Evolutionary conservation across 2,329 filamentous ascomycete species (phyloP).

Genomic region (Colletotrichum cereale): DNA sequence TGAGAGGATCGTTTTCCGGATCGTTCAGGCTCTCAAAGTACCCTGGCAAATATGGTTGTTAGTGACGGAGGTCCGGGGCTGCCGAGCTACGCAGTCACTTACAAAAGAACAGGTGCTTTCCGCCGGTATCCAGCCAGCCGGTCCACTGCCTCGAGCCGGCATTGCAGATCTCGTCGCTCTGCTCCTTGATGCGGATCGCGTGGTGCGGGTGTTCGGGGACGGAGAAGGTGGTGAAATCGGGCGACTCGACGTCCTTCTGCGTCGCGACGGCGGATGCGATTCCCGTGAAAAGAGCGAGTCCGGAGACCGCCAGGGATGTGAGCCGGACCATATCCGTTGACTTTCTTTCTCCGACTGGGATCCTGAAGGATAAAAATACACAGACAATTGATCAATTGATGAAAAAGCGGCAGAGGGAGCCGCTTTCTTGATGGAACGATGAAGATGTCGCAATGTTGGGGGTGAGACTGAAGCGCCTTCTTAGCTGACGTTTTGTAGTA

Average conservation of each 20-base stretch:
- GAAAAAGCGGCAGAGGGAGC: neutral
- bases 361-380: neutral
- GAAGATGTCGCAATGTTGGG: neutral
- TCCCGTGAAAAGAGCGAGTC: constrained; percentile 21
- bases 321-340: constrained; percentile 14
- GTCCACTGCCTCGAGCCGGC: constrained; percentile 47
- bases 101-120: constrained; percentile 43
- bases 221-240: constrained; percentile 29
- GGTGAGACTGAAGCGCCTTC: neutral
- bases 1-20: constrained; percentile 53
- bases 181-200: constrained; percentile 45
- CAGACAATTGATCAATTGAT: neutral
- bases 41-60: constrained; percentile 33
- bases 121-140: constrained; percentile 45
- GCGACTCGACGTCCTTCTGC: constrained; percentile 18
- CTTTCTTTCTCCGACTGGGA: too few relatives aligned
- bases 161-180: constrained; percentile 45
- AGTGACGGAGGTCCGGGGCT: too few relatives aligned
- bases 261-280: constrained; percentile 14
- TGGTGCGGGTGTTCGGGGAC: constrained; percentile 41
- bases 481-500: neutral
- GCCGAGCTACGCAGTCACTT: neutral
- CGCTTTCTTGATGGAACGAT: neutral
- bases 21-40: constrained; percentile 47
- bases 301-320: constrained; percentile 7